Evolutionary conservation across 2,329 filamentous ascomycete genomes (phyloP).

Genomic region (Paraphaeosphaeria minitans): DNA sequence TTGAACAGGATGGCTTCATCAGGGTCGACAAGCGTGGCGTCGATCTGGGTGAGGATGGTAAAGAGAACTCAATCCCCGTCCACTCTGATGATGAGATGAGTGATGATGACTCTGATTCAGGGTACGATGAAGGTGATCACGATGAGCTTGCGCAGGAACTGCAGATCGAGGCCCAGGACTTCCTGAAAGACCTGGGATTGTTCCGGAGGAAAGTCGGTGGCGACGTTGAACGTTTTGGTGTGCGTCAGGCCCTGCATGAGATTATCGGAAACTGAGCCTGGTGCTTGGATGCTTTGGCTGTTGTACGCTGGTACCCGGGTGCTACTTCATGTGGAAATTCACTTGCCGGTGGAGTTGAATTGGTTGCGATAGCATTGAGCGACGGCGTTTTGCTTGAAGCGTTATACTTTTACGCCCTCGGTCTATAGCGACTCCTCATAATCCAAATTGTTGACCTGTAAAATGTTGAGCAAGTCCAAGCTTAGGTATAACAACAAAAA

Average conservation of each 20-base stretch:
- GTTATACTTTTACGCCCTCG: background rate
- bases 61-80: slow-evolving; percentile 25
- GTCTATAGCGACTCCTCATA: slow-evolving; percentile 15
- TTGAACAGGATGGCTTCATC: slow-evolving; percentile 41
- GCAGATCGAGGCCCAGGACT: slow-evolving; percentile 82
- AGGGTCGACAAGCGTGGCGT: slow-evolving; percentile 18
- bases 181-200: slow-evolving; percentile 78
- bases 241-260: slow-evolving; percentile 29
- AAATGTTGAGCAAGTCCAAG: background rate
- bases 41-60: slow-evolving; percentile 27
- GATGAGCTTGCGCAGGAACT: slow-evolving; percentile 64
- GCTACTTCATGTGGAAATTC: slow-evolving; percentile 2
- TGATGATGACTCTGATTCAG: slow-evolving; percentile 50
- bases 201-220: slow-evolving; percentile 87
- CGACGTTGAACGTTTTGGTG: slow-evolving; percentile 70
- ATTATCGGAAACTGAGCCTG: slow-evolving; percentile 20
- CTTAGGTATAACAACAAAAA: too few relatives aligned
- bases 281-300: background rate
- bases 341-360: slow-evolving; percentile 4
- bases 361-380: slow-evolving; percentile 39
- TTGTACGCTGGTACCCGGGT: background rate
- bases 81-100: slow-evolving; percentile 44
- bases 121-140: slow-evolving; percentile 65
- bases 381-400: slow-evolving; percentile 30
- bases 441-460: background rate